These are phyloP conservation scores for Trichoderma gracile DNA, from an alignment of 2,329 filamentous ascomycete genomes.

Conservation along the genomic window DNA sequence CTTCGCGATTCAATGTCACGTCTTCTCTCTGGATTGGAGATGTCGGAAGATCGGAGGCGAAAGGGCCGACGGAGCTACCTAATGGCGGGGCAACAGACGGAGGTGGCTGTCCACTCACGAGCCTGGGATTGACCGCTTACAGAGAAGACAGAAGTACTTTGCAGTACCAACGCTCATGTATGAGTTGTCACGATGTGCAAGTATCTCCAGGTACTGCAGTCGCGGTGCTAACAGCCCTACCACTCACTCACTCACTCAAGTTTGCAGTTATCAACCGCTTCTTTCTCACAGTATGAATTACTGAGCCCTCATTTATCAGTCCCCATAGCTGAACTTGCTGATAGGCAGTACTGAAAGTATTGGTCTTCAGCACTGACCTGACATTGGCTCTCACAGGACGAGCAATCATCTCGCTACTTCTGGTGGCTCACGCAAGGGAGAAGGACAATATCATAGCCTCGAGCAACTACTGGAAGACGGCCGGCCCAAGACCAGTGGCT, in stretches of 20 bases:
- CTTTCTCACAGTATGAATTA: no score
- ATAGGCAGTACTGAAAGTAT: not conserved
- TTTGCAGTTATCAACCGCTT: no score
- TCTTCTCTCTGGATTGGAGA: not conserved
- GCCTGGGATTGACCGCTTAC: not conserved
- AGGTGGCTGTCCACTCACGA: not conserved
- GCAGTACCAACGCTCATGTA: no score
- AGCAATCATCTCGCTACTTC: constrained; percentile 4
- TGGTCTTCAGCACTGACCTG: not conserved
- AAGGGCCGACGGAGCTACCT: constrained; percentile 6
- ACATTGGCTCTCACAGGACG: not conserved
- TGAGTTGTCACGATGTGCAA: no score
- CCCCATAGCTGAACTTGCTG: no score
- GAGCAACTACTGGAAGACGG: not conserved
- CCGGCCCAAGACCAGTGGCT: not conserved
- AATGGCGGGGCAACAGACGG: not conserved
- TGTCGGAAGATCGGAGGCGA: constrained; percentile 9
- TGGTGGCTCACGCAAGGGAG: constrained; percentile 6
- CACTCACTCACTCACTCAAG: no score
- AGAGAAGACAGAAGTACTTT: not conserved
- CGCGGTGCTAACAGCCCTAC: no score
- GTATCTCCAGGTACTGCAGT: no score
- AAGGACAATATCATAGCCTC: not conserved
- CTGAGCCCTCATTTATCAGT: no score
- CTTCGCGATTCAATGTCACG: not conserved